Conservation (phyloP, 192 early-diverging fungal species). For the Funneliformis geosporum region DNA sequence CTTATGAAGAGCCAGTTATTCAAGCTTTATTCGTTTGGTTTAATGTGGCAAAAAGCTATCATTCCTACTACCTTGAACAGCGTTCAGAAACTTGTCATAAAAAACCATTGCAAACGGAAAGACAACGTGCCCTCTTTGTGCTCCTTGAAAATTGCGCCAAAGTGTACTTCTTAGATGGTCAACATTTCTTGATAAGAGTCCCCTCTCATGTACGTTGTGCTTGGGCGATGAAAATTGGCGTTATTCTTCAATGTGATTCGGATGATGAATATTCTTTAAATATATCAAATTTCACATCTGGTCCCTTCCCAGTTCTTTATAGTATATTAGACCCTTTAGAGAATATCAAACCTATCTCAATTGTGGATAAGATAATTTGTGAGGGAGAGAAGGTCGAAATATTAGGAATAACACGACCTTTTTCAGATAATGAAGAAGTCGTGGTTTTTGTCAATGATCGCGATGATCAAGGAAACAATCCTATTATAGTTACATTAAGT, state of each 20-base stretch:
- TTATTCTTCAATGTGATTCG: conserved; percentile 42
- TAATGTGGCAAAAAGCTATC: conserved; percentile 30
- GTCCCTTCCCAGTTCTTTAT: conserved; percentile 38
- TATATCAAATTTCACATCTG: background rate
- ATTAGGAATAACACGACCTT: conserved; percentile 5
- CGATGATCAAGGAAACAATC: background rate
- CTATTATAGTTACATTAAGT: conserved; percentile 21
- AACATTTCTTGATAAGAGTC: conserved; percentile 38
- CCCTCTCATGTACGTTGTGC: conserved; percentile 45
- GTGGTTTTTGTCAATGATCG: conserved; percentile 30
- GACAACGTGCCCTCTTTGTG: conserved; percentile 40
- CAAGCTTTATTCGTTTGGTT: conserved; percentile 49
- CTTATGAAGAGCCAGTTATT: conserved; percentile 37
- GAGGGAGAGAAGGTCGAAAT: background rate
- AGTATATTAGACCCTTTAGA: conserved; percentile 53
- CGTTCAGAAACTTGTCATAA: background rate
- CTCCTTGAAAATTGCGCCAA: conserved; percentile 37
- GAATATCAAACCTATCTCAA: conserved; percentile 42
- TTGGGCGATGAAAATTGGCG: conserved; percentile 50
- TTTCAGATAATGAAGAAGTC: conserved; percentile 15
- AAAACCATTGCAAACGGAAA: background rate
- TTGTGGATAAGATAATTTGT: conserved; percentile 20
- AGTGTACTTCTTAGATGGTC: conserved; percentile 43
- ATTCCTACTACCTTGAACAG: conserved; percentile 21
- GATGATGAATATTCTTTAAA: conserved; percentile 24